A percentile compares a stretch with the other conserved stretches of the same genome.
Evolutionary conservation across 2,329 filamentous ascomycete genomes (phyloP).

Genomic region (Aureobasidium zeae): DNA sequence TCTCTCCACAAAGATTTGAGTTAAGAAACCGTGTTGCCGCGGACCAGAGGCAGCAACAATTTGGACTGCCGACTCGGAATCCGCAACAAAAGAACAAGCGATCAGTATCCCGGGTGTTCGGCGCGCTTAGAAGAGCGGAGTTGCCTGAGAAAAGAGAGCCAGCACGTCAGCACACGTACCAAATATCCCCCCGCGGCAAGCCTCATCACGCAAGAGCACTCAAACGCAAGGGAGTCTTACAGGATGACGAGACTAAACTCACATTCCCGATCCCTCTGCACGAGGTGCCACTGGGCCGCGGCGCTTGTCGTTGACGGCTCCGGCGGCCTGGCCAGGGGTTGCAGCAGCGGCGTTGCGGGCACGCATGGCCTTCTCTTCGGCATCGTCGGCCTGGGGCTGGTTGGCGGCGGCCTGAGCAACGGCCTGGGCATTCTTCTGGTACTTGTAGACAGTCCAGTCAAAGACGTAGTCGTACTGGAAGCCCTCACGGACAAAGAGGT

Average conservation of each 20-base stretch:
- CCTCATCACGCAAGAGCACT: constrained; percentile 65
- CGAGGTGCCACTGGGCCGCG: constrained; percentile 65
- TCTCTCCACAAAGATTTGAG: constrained; percentile 31
- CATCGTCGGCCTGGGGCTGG: constrained; percentile 56
- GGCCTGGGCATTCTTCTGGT: constrained; percentile 97
- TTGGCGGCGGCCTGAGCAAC: constrained; percentile 72
- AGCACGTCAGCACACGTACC: constrained; percentile 37
- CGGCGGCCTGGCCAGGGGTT: constrained; percentile 49
- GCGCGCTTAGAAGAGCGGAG: constrained; percentile 44
- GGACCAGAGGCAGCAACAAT: not conserved
- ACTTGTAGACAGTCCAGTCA: constrained; percentile 99
- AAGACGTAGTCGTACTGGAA: constrained; percentile 99
- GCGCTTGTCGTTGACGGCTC: constrained; percentile 55
- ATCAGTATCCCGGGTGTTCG: constrained; percentile 42
- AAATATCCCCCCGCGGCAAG: constrained; percentile 60
- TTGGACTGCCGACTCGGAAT: not conserved
- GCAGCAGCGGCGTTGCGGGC: constrained; percentile 47
- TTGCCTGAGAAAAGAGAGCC: constrained; percentile 39
- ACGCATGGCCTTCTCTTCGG: constrained; percentile 66
- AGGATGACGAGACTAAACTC: constrained; percentile 70
- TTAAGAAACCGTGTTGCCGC: constrained; percentile 27
- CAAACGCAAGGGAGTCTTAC: constrained; percentile 62
- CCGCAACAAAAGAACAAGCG: constrained; percentile 11
- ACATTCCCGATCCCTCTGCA: constrained; percentile 92
- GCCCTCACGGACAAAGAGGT: constrained; percentile 95